Percentiles rank a stretch among this genome's conserved stretches.
These are phyloP conservation scores for Zymoseptoria tritici DNA, from an alignment of 2,329 filamentous ascomycete species.

Conservation along the genomic window DNA sequence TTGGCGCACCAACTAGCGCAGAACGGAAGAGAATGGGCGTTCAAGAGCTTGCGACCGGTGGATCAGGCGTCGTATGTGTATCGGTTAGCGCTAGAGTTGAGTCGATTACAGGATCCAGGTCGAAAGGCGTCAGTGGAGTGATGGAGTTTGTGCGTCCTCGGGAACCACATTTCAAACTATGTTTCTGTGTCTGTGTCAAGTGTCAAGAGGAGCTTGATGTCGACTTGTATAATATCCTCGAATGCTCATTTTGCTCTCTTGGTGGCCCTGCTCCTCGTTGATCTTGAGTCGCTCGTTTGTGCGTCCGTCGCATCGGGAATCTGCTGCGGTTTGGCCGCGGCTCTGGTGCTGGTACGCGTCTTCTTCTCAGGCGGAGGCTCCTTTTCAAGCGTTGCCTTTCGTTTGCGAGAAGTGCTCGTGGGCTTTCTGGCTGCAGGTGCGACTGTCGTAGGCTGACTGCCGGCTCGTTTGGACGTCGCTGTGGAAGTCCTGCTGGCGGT, in stretches of 20 bases:
- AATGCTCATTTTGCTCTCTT: background rate
- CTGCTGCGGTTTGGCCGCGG: background rate
- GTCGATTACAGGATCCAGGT: slow-evolving; percentile 5
- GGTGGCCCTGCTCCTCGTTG: background rate
- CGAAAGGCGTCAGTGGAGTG: background rate
- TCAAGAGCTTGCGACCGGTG: slow-evolving; percentile 7
- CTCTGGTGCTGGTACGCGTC: background rate
- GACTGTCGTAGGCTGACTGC: background rate
- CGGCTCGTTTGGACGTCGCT: background rate
- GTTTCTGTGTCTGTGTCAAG: too few relatives aligned
- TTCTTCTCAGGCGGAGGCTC: background rate
- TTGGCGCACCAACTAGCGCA: slow-evolving; percentile 11
- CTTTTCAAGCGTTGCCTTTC: background rate
- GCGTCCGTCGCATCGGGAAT: background rate
- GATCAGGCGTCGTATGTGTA: slow-evolving; percentile 12
- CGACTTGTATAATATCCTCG: too few relatives aligned
- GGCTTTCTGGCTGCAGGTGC: background rate
- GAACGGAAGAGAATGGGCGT: slow-evolving; percentile 10
- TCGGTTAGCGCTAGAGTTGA: slow-evolving; percentile 11
- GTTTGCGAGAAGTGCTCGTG: background rate
- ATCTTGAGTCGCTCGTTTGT: background rate
- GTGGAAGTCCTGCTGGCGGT: background rate
- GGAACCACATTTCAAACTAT: too few relatives aligned
- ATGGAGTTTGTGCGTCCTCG: too few relatives aligned
- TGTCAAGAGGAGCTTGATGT: too few relatives aligned